These are phyloP conservation scores for Sugiyamaella paludigena DNA, from an alignment of 1,139 yeast species.

Conservation along the genomic window DNA sequence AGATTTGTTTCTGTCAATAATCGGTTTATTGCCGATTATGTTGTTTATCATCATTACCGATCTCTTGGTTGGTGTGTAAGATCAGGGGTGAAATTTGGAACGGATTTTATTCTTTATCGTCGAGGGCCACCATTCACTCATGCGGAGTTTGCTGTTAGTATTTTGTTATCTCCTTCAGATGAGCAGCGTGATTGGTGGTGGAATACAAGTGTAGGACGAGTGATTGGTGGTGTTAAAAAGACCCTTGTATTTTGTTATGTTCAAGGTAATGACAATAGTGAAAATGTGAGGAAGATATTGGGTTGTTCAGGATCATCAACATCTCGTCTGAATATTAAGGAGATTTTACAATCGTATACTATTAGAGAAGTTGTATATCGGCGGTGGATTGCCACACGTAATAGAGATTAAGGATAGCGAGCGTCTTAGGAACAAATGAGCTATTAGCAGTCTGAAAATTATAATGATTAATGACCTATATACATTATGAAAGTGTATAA, in stretches of 20 bases:
- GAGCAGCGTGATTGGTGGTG: constrained; percentile 52
- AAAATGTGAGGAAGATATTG: constrained; percentile 29
- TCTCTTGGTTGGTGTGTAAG: constrained; percentile 94
- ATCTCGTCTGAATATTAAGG: constrained; percentile 29
- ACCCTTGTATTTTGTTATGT: constrained; percentile 69
- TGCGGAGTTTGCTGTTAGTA: constrained; percentile 73
- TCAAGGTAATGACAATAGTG: constrained; percentile 44
- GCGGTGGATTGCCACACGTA: constrained; percentile 82
- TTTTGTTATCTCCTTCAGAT: constrained; percentile 44
- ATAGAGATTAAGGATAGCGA: constrained; percentile 57
- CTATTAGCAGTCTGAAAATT: too few relatives aligned
- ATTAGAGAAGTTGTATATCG: constrained; percentile 66
- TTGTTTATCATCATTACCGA: constrained; percentile 81
- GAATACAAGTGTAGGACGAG: constrained; percentile 68
- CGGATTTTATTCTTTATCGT: constrained; percentile 74
- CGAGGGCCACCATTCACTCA: constrained; percentile 96
- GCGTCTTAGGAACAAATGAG: too few relatives aligned
- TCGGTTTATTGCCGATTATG: constrained; percentile 47
- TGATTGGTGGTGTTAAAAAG: constrained; percentile 84
- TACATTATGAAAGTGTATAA: constrained; percentile 1
- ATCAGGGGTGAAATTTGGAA: constrained; percentile 88
- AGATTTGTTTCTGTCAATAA: constrained; percentile 17
- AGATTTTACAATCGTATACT: constrained; percentile 44
- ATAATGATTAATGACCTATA: not conserved
- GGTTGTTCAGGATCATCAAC: constrained; percentile 13